Percentiles rank a stretch among this genome's conserved stretches.
phyloP scores from a whole-genome alignment of 1,139 yeast species.

The Candida smagusa region DNA sequence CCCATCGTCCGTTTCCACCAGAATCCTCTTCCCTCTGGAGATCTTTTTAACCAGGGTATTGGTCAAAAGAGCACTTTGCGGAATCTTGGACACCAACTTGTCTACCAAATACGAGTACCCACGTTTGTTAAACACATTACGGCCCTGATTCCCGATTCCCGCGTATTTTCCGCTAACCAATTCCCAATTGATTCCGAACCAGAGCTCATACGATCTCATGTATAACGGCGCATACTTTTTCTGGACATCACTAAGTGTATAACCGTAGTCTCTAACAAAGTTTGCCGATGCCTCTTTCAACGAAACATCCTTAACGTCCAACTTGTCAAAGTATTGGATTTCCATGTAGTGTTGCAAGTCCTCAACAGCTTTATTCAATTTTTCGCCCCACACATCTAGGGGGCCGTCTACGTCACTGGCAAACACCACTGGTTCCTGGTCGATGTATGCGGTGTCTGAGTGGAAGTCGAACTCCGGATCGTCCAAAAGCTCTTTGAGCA shows the following conservation, averaged over 20 bases:
- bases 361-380: constrained; percentile 39
- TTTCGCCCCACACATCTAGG: constrained; percentile 24
- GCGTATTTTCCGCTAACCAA: constrained; percentile 66
- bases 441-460: constrained; percentile 49
- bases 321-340: constrained; percentile 43
- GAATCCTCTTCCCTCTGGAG: constrained; percentile 16
- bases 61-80: constrained; percentile 37
- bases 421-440: constrained; percentile 40
- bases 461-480: constrained; percentile 23
- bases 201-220: constrained; percentile 60
- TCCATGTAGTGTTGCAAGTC: constrained; percentile 65
- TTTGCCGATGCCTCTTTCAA: constrained; percentile 44
- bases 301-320: constrained; percentile 48
- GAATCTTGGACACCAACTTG: constrained; percentile 39
- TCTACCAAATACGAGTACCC: constrained; percentile 56
- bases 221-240: constrained; percentile 46
- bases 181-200: constrained; percentile 77
- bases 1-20: constrained; percentile 10
- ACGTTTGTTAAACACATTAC: constrained; percentile 63
- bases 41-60: constrained; percentile 47
- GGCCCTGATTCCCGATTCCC: constrained; percentile 64
- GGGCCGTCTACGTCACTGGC: constrained; percentile 44
- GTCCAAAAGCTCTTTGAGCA: constrained; percentile 32
- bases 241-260: constrained; percentile 52
- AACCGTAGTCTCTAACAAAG: constrained; percentile 46